A percentile compares a stretch with the other conserved stretches of the same genome.
Evolutionary conservation across 768 basidiomycete species (phyloP).

Genomic region (Mycena filopes): DNA sequence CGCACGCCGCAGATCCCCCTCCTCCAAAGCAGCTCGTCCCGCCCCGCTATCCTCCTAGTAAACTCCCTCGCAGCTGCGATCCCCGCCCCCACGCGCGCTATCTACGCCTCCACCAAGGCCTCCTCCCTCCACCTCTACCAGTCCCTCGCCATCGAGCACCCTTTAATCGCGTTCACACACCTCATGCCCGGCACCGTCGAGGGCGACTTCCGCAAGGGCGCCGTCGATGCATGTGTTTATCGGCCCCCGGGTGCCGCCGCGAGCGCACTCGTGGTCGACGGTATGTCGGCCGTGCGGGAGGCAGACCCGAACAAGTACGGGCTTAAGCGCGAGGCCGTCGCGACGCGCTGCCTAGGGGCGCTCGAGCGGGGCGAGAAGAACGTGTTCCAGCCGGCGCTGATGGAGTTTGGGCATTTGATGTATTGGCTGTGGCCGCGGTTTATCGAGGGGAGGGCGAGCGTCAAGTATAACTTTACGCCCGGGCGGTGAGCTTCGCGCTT

Average conservation of each 20-base stretch:
- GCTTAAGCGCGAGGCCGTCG: conserved; percentile 69
- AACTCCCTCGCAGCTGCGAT: conserved; percentile 83
- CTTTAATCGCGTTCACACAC: conserved; percentile 68
- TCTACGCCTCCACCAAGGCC: conserved; percentile 88
- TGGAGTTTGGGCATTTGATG: conserved; percentile 60
- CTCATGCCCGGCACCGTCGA: conserved; percentile 78
- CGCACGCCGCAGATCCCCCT: conserved; percentile 91
- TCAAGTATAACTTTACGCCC: conserved; percentile 67
- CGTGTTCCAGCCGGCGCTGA: conserved; percentile 66
- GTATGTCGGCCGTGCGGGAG: conserved; percentile 46
- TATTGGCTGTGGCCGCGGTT: conserved; percentile 74
- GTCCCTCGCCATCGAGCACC: conserved; percentile 83
- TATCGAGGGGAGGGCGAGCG: conserved; percentile 66
- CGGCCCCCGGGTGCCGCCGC: no score
- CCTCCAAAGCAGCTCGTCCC: conserved; percentile 67
- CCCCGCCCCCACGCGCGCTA: conserved; percentile 85
- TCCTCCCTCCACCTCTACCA: conserved; percentile 83
- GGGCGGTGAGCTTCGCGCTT: no score
- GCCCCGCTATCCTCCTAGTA: conserved; percentile 81
- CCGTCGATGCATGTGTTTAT: no score
- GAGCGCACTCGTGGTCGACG: no score
- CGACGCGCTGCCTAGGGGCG: conserved; percentile 65
- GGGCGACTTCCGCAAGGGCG: conserved; percentile 64
- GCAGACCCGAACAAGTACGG: conserved; percentile 67
- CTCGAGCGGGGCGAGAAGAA: conserved; percentile 66